Evolutionary conservation across 805 yeast genomes (phyloP).

Genomic region (Zygoascus biomembranicola): DNA sequence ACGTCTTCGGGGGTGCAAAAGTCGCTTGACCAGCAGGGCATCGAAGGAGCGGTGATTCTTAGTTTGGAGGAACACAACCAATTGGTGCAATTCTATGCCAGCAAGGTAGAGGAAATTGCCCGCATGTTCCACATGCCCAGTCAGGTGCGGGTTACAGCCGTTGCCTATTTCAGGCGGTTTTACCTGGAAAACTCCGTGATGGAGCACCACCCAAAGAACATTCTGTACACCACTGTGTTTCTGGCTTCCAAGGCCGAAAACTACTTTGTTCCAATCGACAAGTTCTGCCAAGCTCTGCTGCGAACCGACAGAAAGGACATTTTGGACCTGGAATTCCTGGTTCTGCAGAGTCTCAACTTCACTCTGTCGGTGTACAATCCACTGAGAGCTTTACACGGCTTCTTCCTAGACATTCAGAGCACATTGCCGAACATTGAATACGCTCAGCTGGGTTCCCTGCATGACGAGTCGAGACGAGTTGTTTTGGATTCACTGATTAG

Average conservation of each 20-base stretch:
- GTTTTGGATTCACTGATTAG: slow-evolving; percentile 63
- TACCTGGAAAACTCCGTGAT: slow-evolving; percentile 72
- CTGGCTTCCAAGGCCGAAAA: slow-evolving; percentile 92
- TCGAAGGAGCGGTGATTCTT: slow-evolving; percentile 36
- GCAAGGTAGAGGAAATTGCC: slow-evolving; percentile 62
- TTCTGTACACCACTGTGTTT: slow-evolving; percentile 74
- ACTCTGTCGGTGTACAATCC: slow-evolving; percentile 86
- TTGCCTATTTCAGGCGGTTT: slow-evolving; percentile 72
- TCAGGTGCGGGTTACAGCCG: slow-evolving; percentile 80
- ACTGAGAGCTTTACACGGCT: slow-evolving; percentile 84
- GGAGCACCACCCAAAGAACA: slow-evolving; percentile 79
- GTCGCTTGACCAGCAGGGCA: slow-evolving; percentile 4
- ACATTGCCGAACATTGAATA: slow-evolving; percentile 38
- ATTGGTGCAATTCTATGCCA: slow-evolving; percentile 62
- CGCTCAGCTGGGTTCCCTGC: slow-evolving; percentile 53
- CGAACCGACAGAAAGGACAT: slow-evolving; percentile 59
- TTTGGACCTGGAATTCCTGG: slow-evolving; percentile 67
- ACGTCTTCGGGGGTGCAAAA: slow-evolving; percentile 37
- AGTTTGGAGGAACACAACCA: slow-evolving; percentile 61
- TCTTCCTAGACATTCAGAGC: slow-evolving; percentile 79
- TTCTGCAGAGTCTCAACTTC: slow-evolving; percentile 67
- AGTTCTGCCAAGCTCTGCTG: slow-evolving; percentile 63
- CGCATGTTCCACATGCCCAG: slow-evolving; percentile 74
- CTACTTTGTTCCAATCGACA: slow-evolving; percentile 74
- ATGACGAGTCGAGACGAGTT: slow-evolving; percentile 60